Evolutionary conservation across 208 protist species (phyloP), one percentile per base, ranked within the genome.

Genomic region (Wallacemonas sp.): DNA sequence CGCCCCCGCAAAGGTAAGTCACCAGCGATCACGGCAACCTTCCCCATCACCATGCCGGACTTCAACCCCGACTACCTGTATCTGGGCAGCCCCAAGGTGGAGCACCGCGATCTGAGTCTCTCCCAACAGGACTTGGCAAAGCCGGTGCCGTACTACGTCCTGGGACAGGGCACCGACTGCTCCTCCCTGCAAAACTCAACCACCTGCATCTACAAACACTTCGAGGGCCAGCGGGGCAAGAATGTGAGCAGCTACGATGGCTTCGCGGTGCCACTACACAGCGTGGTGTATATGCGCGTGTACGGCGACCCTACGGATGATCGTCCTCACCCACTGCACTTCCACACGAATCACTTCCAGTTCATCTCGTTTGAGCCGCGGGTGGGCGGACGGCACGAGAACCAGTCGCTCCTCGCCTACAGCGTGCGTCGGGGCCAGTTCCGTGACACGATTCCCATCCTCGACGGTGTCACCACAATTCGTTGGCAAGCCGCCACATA

Each of bases 321-420:
- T 11, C 74, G 82, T 12, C 86, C 84, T 9, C 92, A 97, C 59
- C 89, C 92, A 19, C 70, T 95, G 21, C 89, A 95, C 62, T 71
- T 93, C 6, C 89, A 97, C 70, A 84, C 90, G 1, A 95, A 97
- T 68, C 92, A 93, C 66, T 95, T 95, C 54, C 72, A 85, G 51
- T 81, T 90, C 53, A 42, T 96, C 15, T 78, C 69, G 30, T 94
- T 94, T 62, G 66, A 77, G 42, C 70, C 88, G 2, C 86, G 84
- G 19, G 63, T 70, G n/a, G 86, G 84, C 19, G 91, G 86, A 19
- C 6, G 62, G 49, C 86, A 96, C 63, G 84, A 84, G 60, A 91
- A 93, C 61, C 42, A 83, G 2, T 87, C 85, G 1, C 76, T 96
- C 55, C 47, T 33, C n/a, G 75, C 84, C 62, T 93, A 82, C 77